These are phyloP conservation scores for Mortierella hygrophila DNA, from an alignment of 192 early-diverging fungal genomes.

Conservation along the genomic window DNA sequence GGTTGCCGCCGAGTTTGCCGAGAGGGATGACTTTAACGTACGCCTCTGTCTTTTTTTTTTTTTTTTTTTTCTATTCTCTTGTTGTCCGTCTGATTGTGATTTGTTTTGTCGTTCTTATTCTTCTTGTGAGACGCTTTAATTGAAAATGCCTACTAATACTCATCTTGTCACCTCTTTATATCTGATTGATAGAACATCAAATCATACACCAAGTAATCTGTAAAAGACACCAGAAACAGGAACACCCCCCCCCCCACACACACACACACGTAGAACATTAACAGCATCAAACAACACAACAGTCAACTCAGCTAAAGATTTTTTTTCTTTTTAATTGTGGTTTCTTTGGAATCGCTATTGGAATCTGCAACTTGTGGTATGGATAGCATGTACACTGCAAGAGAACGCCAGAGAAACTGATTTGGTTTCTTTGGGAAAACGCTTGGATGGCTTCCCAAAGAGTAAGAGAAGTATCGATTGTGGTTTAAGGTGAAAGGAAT, in stretches of 20 bases:
- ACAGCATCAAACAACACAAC: neutral
- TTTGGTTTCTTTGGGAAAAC: too few species aligned
- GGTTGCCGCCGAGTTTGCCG: slow-evolving; percentile 84
- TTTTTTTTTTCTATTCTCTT: slow-evolving; percentile 14
- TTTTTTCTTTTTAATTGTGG: neutral
- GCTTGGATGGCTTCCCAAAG: too few species aligned
- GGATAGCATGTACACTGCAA: neutral
- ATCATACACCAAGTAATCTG: slow-evolving; percentile 36
- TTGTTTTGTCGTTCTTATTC: too few species aligned
- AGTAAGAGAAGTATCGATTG: neutral
- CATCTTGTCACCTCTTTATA: neutral
- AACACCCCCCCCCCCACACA: too few species aligned
- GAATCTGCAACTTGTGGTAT: neutral
- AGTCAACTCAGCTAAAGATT: neutral
- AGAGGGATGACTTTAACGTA: slow-evolving; percentile 79
- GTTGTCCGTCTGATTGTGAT: too few species aligned
- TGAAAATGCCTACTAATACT: neutral
- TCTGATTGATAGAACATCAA: slow-evolving; percentile 32
- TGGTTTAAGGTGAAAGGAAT: neutral
- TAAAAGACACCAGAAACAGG: neutral
- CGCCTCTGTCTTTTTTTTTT: neutral
- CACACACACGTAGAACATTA: slow-evolving; percentile 3
- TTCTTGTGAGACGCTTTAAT: too few species aligned
- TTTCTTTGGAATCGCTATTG: neutral
- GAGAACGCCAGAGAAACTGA: neutral